Evolutionary conservation across 495 filamentous ascomycete species (phyloP).

Genomic region (Aspergillus campestris): DNA sequence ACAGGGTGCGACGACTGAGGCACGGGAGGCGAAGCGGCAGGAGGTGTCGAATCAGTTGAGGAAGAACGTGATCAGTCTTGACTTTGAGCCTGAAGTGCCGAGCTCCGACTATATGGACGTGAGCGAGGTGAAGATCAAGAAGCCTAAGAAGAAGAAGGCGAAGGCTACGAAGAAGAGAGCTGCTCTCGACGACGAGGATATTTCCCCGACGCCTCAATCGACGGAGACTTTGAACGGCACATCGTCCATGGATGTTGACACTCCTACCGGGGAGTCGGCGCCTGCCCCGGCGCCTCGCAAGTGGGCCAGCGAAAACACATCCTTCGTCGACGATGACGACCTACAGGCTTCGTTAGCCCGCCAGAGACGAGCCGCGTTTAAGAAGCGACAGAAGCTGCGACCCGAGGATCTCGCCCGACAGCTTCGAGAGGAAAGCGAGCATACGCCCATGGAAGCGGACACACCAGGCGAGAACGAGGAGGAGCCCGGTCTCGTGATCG

Average conservation of each 20-base stretch:
- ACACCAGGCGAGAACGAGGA: slow-evolving; percentile 40
- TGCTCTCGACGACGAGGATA: slow-evolving; percentile 67
- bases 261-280: slow-evolving; percentile 24
- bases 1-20: slow-evolving; percentile 57
- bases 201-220: slow-evolving; percentile 44
- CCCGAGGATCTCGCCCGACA: slow-evolving; percentile 82
- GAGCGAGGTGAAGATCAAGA: slow-evolving; percentile 79
- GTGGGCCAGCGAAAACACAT: slow-evolving; percentile 52
- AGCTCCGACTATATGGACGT: slow-evolving; percentile 82
- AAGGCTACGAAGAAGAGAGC: slow-evolving; percentile 63
- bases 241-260: slow-evolving; percentile 69
- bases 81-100: slow-evolving; percentile 56
- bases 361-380: slow-evolving; percentile 73
- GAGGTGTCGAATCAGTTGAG: slow-evolving; percentile 53
- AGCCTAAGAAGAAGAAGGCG: slow-evolving; percentile 87
- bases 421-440: slow-evolving; percentile 64
- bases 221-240: slow-evolving; percentile 35
- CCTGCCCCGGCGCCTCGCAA: slow-evolving; percentile 45
- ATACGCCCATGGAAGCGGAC: slow-evolving; percentile 44
- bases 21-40: slow-evolving; percentile 49
- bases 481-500: slow-evolving; percentile 73
- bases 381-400: slow-evolving; percentile 76
- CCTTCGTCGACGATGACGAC: slow-evolving; percentile 86
- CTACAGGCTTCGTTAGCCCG: slow-evolving; percentile 75
- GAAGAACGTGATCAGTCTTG: slow-evolving; percentile 64